phyloP scores from a whole-genome alignment of 306 rosid genomes.

The Prunus padus region DNA sequence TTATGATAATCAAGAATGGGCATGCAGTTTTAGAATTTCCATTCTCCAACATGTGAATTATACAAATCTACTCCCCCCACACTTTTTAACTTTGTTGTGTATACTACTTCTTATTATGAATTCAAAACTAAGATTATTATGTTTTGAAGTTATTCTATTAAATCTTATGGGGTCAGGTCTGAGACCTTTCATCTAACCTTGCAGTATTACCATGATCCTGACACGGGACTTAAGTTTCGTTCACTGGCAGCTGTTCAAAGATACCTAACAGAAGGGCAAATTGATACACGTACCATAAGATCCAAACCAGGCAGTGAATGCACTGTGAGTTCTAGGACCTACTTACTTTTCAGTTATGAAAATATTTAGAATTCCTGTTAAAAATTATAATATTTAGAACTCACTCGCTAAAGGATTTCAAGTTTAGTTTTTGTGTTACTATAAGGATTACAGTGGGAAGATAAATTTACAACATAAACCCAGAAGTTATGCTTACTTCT shows the following conservation, averaged over 20 bases:
- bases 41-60: background rate
- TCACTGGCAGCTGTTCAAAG: constrained; percentile 53
- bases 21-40: background rate
- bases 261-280: constrained; percentile 34
- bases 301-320: constrained; percentile 21
- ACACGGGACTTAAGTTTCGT: constrained; percentile 49
- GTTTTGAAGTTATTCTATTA: background rate
- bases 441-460: background rate
- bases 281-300: constrained; percentile 3
- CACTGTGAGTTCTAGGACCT: constrained; percentile 36
- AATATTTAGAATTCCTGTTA: no score
- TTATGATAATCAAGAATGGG: background rate
- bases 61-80: background rate
- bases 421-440: background rate
- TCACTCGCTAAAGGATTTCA: background rate
- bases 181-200: background rate
- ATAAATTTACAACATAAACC: background rate
- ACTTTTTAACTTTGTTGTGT: background rate
- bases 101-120: background rate
- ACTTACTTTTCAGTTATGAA: background rate
- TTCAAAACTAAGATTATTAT: background rate
- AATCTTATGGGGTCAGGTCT: background rate
- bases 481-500: background rate
- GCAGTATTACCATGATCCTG: constrained; percentile 63
- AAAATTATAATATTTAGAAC: background rate